Base-by-base conservation (phyloP, 2,329 filamentous ascomycete species). In the Beauveria asiatica region DNA sequence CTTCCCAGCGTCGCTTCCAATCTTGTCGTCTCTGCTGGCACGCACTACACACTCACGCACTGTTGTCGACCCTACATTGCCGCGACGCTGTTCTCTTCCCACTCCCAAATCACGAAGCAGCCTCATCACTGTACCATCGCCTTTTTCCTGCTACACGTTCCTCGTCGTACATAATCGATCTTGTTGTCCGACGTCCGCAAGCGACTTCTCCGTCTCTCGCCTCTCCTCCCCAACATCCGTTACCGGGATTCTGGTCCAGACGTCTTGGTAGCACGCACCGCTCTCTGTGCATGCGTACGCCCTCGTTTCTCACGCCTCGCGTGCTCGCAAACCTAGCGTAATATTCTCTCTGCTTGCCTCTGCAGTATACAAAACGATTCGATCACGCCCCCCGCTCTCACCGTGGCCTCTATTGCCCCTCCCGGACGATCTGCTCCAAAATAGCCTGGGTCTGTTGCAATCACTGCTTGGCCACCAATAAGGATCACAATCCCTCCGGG, bases 191-290 rank as follows among this genome's bases (percentile, higher is more conserved):
- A 59, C 57, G 41, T 59, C 41, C 41, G 57, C 57, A 51, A 53
- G 39, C 48, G 49, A 59, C 48, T 23, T 59, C n/a, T 21, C 37
- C 25, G 30, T 17, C 37, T 17, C 46, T 51, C 42, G 44, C 42
- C n/a, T 44, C 37, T 59, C 48, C 48, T 45, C 25, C 37, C 49
- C 23, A 53, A 42, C 57, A 53, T 39, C 49, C 57, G 49, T 46
- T 59, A 53, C 57, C 57, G 41, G 57, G 27, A 30, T 46, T 59
- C 57, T 59, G 57, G 57, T 59, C 49, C 17, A 52, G 57, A 59
- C 57, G 25, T 53, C 27, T 52, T 27, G 49, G 57, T 59, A 33
- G 39, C 57, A 59, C 57, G 11, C 11, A 37, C 11, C 5, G 33
- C 39, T 21, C 41, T 21, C 39, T 27, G 23, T 25, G 39, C 27